These are phyloP conservation scores for Mycena filopes DNA, from an alignment of 768 basidiomycete genomes.

Conservation along the genomic window DNA sequence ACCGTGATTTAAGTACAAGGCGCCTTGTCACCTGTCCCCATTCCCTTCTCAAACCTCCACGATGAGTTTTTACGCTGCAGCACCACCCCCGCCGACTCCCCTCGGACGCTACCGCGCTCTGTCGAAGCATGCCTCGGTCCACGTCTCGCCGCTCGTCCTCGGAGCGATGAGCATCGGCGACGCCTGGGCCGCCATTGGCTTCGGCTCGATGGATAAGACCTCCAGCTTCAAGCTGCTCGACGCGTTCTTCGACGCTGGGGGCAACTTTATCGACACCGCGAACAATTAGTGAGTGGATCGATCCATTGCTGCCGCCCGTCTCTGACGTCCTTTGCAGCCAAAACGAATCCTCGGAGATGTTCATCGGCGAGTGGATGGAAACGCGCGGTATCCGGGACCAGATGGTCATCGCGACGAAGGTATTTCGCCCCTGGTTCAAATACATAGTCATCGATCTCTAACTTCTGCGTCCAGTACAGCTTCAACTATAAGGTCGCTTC, in stretches of 20 bases:
- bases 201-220: conserved; percentile 10
- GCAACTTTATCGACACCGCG: conserved; percentile 18
- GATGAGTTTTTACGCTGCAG: conserved; percentile 14
- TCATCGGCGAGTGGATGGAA: conserved; percentile 51
- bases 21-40: no score
- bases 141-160: conserved; percentile 56
- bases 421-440: conserved; percentile 30
- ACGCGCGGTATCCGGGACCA: conserved; percentile 44
- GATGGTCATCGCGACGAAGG: conserved; percentile 43
- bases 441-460: no score
- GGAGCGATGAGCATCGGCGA: conserved; percentile 58
- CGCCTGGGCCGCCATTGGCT: conserved; percentile 40
- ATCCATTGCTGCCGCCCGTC: background rate
- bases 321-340: conserved; percentile 37
- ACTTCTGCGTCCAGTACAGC: no score
- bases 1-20: no score
- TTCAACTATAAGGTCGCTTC: no score
- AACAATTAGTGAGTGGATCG: conserved; percentile 12
- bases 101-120: conserved; percentile 50
- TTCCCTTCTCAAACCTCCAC: no score
- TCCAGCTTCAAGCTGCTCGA: conserved; percentile 14
- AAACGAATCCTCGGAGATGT: conserved; percentile 52
- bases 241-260: conserved; percentile 15
- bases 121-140: conserved; percentile 51
- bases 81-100: conserved; percentile 35